Base-by-base conservation (phyloP, 1,284 basidiomycete genomes). In the Porodaedalea pini region DNA sequence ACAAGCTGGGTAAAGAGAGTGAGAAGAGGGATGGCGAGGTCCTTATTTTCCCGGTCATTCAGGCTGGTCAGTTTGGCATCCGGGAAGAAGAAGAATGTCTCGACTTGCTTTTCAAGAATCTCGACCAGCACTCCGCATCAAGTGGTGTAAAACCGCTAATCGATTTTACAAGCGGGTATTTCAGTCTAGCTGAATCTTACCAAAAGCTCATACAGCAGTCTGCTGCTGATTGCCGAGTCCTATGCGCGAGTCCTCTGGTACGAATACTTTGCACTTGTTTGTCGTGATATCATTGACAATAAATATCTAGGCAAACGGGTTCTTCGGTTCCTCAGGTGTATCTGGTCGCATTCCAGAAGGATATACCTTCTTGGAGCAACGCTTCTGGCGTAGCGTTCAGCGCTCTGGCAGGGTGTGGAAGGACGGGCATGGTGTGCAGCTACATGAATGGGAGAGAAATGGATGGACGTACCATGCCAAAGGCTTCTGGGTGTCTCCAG, bases 391-490 rank as follows among this genome's bases (percentile, higher is more conserved):
- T 34, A 83, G 86, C 23, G 83, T 90, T 31, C 71, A 73, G 47
- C 69, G 67, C 48, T 77, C 80, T 21, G 79, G 78, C 25, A 72
- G 82, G 59, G 69, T 72, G 11, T 83, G 83, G 79, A 63, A 70
- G 55, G 63, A 64, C 36, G 59, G 63, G 51, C 76, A 34, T 88
- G 85, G 83, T 81, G 80, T 17, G 75, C 75, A 13, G 70, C 75
- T 23, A 81, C 77, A 11, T 85, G 85, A 37, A 86, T 90, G 86
- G 85, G 88, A 65, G 75, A 81, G 82, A 62, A 73, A 80, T n/a
- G 92, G 88, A 0, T 99, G 97, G 97, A 99, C 96, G 0, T 99
- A 99, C 73, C 96, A 99, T 67, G 92, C 94, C 31, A 99, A 98
- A 81, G 93, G 93, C 39, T 83, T 95, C 44, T 95, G 93, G 93